A percentile compares a stretch with the other conserved stretches of the same genome.
These are phyloP conservation scores for Eremochloa ophiuroides DNA, from an alignment of 176 grass and related monocot genomes.

Conservation along the genomic window DNA sequence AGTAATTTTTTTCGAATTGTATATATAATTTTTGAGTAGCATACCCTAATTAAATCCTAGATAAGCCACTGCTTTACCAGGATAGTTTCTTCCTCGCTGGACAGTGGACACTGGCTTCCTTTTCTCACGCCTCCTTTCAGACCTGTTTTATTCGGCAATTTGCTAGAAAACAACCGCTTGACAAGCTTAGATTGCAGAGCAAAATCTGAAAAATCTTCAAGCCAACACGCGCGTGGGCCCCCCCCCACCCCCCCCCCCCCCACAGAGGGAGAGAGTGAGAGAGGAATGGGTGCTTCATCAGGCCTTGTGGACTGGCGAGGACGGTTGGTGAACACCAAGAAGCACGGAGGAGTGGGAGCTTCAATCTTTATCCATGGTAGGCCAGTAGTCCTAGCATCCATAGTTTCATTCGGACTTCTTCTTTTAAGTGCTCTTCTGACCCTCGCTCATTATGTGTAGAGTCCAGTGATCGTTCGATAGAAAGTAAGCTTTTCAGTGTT, in stretches of 20 bases:
- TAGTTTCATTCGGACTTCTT: neutral
- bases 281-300: constrained; percentile 27
- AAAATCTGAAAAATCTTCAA: neutral
- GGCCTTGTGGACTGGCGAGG: constrained; percentile 43
- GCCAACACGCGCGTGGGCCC: too few species aligned
- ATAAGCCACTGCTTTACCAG: too few species aligned
- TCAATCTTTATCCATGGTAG: constrained; percentile 39
- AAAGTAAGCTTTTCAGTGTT: neutral
- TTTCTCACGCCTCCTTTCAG: neutral
- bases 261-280: neutral
- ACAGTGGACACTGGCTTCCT: neutral
- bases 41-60: too few species aligned
- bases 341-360: constrained; percentile 41
- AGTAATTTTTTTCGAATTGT: too few species aligned
- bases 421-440: too few species aligned
- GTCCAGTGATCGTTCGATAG: neutral
- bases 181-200: neutral
- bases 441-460: neutral
- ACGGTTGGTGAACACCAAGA: constrained; percentile 27
- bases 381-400: neutral
- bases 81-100: too few species aligned
- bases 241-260: too few species aligned
- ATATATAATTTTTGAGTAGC: too few species aligned
- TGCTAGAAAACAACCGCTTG: neutral
- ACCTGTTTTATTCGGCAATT: neutral